Conservation (phyloP, 1,284 basidiomycete genomes). For the Ganoderma lingzhi region DNA sequence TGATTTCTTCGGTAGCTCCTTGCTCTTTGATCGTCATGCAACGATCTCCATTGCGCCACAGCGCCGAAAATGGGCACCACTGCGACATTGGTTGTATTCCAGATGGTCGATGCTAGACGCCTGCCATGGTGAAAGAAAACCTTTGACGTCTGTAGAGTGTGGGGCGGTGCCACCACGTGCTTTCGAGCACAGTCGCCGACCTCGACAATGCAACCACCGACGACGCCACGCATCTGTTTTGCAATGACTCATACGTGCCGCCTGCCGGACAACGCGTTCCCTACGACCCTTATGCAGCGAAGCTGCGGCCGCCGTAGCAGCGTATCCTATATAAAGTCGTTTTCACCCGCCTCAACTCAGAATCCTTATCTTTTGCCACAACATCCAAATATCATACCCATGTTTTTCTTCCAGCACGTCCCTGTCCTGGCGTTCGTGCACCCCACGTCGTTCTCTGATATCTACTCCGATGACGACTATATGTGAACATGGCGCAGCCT, state of each 20-base stretch:
- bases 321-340: slow-evolving; percentile 20
- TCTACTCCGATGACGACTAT: slow-evolving; percentile 23
- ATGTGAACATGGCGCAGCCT: slow-evolving; percentile 22
- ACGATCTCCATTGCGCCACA: no score
- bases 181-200: not conserved
- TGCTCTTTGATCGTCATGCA: no score
- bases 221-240: not conserved
- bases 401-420: slow-evolving; percentile 34
- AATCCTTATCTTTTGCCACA: slow-evolving; percentile 11
- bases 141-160: not conserved
- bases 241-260: slow-evolving; percentile 28
- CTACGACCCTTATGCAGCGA: slow-evolving; percentile 21
- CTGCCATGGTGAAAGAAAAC: no score
- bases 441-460: not conserved
- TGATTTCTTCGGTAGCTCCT: no score
- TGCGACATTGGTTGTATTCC: no score
- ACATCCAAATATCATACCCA: slow-evolving; percentile 20
- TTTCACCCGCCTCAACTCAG: not conserved
- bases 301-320: not conserved
- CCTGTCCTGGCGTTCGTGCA: slow-evolving; percentile 19
- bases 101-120: no score
- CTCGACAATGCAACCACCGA: not conserved
- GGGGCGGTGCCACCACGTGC: not conserved
- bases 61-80: no score
- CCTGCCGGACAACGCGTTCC: slow-evolving; percentile 30